Conservation (phyloP, 148 eudicot genomes). For the Fallopia convolvulus region DNA sequence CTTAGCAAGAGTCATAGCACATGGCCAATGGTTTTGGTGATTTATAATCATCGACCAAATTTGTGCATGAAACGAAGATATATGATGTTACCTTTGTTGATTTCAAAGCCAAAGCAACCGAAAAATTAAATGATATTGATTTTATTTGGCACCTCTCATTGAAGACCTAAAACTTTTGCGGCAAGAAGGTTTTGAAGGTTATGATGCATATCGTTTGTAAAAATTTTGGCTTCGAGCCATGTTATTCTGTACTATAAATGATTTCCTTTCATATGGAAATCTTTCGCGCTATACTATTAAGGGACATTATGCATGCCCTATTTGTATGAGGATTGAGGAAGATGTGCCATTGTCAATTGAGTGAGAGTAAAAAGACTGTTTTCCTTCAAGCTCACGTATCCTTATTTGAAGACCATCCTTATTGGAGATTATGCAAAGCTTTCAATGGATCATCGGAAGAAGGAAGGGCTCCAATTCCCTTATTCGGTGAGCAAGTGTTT, state of each 20-base stretch:
- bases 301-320: neutral
- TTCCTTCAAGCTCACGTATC: neutral
- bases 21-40: conserved; percentile 19
- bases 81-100: conserved; percentile 19
- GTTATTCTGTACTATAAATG: conserved; percentile 17
- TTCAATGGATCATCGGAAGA: neutral
- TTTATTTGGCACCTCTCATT: neutral
- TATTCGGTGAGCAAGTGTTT: neutral
- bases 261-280: conserved; percentile 20
- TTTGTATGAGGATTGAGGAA: neutral
- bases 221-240: conserved; percentile 1
- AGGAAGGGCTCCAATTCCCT: neutral
- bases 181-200: too few species aligned
- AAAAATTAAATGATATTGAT: conserved; percentile 11
- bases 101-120: conserved; percentile 11
- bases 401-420: neutral
- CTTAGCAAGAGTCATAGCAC: conserved; percentile 5
- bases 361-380: neutral
- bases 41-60: conserved; percentile 16
- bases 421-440: neutral
- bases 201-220: too few species aligned
- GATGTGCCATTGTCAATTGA: neutral
- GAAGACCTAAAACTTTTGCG: too few species aligned
- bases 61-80: conserved; percentile 25
- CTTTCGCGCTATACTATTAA: neutral